Conservation (phyloP, 306 rosid genomes). For the Rubus parviflorus region DNA sequence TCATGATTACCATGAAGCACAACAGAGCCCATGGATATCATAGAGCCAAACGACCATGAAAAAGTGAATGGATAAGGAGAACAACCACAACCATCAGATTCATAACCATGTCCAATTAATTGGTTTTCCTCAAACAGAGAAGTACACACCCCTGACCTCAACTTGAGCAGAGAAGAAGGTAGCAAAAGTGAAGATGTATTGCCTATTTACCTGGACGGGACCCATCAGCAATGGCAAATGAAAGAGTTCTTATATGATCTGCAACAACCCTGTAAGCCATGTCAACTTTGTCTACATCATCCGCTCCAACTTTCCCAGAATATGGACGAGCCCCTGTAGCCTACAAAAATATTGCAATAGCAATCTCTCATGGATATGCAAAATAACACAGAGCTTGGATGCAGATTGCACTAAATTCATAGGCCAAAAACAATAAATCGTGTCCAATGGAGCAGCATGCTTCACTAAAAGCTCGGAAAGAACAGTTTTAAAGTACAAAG, state of each 20-base stretch:
- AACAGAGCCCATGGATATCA: not conserved
- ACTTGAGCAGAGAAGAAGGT: not conserved
- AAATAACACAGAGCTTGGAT: not conserved
- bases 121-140: not conserved
- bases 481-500: too few species aligned
- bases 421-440: not conserved
- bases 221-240: conserved; percentile 97
- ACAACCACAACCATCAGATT: not conserved
- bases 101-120: not conserved
- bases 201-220: conserved; percentile 82
- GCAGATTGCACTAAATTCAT: not conserved
- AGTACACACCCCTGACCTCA: conserved; percentile 13
- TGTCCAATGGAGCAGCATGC: too few species aligned
- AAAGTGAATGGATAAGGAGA: not conserved
- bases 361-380: not conserved
- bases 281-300: conserved; percentile 81
- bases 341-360: conserved; percentile 38
- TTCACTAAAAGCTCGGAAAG: too few species aligned
- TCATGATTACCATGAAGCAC: not conserved
- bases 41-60: not conserved
- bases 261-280: conserved; percentile 92
- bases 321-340: conserved; percentile 88
- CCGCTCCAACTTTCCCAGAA: conserved; percentile 84
- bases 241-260: conserved; percentile 63
- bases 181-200: not conserved